phyloP scores from a whole-genome alignment of 768 basidiomycete genomes.

The Arthromyces matolae region DNA sequence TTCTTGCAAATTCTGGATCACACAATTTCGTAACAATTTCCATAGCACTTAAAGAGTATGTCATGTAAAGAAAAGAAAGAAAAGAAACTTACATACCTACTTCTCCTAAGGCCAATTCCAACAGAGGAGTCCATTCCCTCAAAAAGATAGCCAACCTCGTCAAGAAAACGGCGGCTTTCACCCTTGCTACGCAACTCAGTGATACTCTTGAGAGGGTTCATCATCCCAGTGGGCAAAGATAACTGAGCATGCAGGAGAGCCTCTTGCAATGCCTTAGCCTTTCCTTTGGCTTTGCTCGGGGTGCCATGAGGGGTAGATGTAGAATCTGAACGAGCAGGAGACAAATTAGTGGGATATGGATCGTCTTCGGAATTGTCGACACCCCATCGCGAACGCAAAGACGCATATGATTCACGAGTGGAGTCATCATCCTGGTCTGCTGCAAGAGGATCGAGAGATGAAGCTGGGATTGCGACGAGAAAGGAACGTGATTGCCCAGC shows the following conservation, averaged over 20 bases:
- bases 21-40: constrained; percentile 76
- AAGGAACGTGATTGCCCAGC: constrained; percentile 79
- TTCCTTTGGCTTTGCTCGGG: constrained; percentile 38
- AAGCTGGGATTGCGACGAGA: constrained; percentile 55
- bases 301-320: constrained; percentile 33
- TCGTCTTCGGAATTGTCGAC: constrained; percentile 80
- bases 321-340: constrained; percentile 31
- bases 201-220: constrained; percentile 75
- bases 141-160: constrained; percentile 82
- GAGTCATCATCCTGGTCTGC: constrained; percentile 39
- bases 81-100: constrained; percentile 46
- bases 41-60: constrained; percentile 48
- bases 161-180: constrained; percentile 73
- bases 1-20: constrained; percentile 70
- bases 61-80: not conserved
- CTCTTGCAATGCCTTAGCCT: constrained; percentile 27
- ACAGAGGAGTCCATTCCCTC: constrained; percentile 65
- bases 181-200: constrained; percentile 79
- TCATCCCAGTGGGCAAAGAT: constrained; percentile 51
- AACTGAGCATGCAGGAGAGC: constrained; percentile 13
- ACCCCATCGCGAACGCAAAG: constrained; percentile 75
- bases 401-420: constrained; percentile 69
- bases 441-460: constrained; percentile 21
- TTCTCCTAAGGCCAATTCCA: constrained; percentile 54
- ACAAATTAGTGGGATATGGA: constrained; percentile 35